Percentiles rank a stretch among this genome's conserved stretches.
Conservation (phyloP, 2,329 filamentous ascomycete species). For the Aschersonia sp. region DNA sequence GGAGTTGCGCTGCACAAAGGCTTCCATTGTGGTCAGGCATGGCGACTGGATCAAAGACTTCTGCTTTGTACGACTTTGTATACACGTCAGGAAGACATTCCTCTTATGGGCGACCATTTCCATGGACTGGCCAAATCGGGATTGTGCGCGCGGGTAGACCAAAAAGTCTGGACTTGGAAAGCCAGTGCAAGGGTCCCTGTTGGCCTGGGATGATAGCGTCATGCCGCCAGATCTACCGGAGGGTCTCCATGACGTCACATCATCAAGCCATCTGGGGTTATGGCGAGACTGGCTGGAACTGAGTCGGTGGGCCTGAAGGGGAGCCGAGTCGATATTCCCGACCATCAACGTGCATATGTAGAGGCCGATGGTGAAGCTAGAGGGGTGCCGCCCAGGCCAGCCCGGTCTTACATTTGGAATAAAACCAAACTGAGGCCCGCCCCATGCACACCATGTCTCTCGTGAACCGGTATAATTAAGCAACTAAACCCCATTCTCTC, state of each 20-base stretch:
- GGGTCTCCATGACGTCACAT: slow-evolving; percentile 11
- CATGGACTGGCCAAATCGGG: no score
- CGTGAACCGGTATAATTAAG: background rate
- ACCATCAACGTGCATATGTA: background rate
- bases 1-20: no score
- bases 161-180: background rate
- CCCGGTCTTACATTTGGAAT: background rate
- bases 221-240: slow-evolving; percentile 5
- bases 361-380: no score
- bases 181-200: background rate
- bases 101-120: no score
- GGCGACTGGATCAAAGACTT: no score
- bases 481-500: background rate
- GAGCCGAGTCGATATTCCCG: background rate
- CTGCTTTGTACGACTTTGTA: no score
- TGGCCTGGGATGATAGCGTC: slow-evolving; percentile 4
- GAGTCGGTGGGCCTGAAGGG: background rate
- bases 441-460: background rate
- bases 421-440: background rate
- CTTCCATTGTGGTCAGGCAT: no score
- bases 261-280: slow-evolving; percentile 1
- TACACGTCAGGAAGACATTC: no score
- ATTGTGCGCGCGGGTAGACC: no score
- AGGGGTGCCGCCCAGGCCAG: no score
- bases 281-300: background rate